Conservation (phyloP, 768 basidiomycete genomes). For the Boletus patriciae region DNA sequence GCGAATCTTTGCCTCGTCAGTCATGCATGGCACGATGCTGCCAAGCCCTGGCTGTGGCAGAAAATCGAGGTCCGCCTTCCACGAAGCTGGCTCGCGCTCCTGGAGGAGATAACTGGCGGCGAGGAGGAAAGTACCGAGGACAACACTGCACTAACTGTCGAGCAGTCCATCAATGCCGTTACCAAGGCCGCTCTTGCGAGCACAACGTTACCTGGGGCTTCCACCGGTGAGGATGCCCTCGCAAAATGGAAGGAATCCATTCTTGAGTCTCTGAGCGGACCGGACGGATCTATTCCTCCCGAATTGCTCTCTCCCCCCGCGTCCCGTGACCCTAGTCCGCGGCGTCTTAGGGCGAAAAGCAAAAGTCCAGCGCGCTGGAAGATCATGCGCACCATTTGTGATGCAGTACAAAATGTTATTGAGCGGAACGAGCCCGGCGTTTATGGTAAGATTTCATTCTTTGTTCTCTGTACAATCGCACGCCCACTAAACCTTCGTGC, state of each 20-base stretch:
- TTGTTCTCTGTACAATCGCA: neutral
- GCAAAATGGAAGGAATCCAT: constrained; percentile 60
- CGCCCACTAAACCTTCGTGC: constrained; percentile 1
- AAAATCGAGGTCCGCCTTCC: constrained; percentile 82
- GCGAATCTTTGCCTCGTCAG: constrained; percentile 74
- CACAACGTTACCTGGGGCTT: constrained; percentile 34
- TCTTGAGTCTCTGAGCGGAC: constrained; percentile 55
- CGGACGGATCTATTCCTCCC: constrained; percentile 68
- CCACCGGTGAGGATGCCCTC: constrained; percentile 42
- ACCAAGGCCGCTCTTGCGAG: constrained; percentile 61
- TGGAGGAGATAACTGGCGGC: constrained; percentile 76
- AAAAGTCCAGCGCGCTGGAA: constrained; percentile 84
- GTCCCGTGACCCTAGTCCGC: constrained; percentile 81
- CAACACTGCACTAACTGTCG: constrained; percentile 63
- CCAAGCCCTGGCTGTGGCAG: constrained; percentile 88
- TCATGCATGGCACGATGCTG: constrained; percentile 74
- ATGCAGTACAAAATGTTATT: constrained; percentile 73
- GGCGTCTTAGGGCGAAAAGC: constrained; percentile 72
- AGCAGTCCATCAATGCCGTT: constrained; percentile 64
- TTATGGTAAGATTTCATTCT: constrained; percentile 53
- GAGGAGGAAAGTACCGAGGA: constrained; percentile 52
- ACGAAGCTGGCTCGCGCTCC: constrained; percentile 78
- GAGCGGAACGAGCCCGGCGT: constrained; percentile 63
- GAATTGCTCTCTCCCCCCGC: constrained; percentile 78
- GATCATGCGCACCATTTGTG: constrained; percentile 72